phyloP scores from a whole-genome alignment of 2,329 filamentous ascomycete genomes.

The Colletotrichum noveboracense region DNA sequence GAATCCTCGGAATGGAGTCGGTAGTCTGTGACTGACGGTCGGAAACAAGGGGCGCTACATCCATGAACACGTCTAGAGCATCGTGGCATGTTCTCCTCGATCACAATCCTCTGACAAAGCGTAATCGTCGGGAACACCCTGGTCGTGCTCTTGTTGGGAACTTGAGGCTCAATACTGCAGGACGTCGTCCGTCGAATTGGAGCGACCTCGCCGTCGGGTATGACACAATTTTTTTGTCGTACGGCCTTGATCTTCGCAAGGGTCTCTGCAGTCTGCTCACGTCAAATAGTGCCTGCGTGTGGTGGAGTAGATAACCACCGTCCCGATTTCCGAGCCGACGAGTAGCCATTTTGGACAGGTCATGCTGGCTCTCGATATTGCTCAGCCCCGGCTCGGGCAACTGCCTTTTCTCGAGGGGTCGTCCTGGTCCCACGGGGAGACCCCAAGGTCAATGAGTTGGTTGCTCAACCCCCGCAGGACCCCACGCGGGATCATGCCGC shows the following conservation, averaged over 20 bases:
- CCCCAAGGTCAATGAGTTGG: neutral
- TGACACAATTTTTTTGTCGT: neutral
- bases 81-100: neutral
- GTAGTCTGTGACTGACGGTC: neutral
- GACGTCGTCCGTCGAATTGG: neutral
- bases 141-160: neutral
- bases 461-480: neutral
- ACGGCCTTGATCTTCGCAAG: conserved; percentile 6
- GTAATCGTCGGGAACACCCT: neutral
- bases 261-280: neutral
- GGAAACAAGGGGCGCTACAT: neutral
- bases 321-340: conserved; percentile 6
- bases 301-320: neutral
- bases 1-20: neutral
- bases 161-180: neutral
- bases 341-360: conserved; percentile 2
- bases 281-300: neutral
- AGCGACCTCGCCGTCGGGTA: neutral
- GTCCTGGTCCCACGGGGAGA: neutral
- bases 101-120: neutral
- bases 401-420: neutral
- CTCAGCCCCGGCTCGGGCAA: neutral
- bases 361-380: neutral
- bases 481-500: conserved; percentile 10
- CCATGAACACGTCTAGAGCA: neutral